phyloP scores from a whole-genome alignment of 306 rosid genomes.

The Crotalaria pallida region DNA sequence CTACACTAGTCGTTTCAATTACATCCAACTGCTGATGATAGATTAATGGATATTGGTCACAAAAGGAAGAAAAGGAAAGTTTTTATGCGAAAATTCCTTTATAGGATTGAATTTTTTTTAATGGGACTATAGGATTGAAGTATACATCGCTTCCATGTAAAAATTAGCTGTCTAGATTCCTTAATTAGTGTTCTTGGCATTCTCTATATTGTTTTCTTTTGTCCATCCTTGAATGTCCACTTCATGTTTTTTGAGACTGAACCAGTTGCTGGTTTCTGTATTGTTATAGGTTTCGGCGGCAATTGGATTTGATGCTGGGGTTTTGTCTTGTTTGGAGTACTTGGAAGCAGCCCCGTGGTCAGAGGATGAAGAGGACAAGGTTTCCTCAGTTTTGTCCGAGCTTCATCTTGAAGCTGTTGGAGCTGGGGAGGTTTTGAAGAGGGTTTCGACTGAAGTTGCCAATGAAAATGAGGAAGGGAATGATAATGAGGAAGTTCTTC shows the following conservation, averaged over 20 bases:
- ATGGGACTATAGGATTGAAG: too few species aligned
- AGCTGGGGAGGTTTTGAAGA: constrained; percentile 86
- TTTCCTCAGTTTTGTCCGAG: constrained; percentile 76
- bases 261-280: constrained; percentile 5
- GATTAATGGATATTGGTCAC: too few species aligned
- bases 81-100: too few species aligned
- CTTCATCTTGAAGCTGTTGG: constrained; percentile 86
- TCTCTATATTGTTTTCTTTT: not conserved
- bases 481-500: constrained; percentile 81
- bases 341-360: constrained; percentile 98
- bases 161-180: too few species aligned
- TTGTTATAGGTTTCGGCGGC: constrained; percentile 79
- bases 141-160: too few species aligned
- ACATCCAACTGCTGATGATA: too few species aligned
- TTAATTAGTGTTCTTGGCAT: not conserved
- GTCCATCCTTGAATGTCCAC: not conserved
- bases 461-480: constrained; percentile 64
- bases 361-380: constrained; percentile 97
- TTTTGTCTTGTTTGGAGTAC: constrained; percentile 92
- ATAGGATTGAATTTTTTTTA: too few species aligned
- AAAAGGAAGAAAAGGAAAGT: too few species aligned
- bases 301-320: constrained; percentile 88
- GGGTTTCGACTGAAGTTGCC: constrained; percentile 69
- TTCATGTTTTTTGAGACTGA: constrained; percentile 17
- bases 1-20: too few species aligned